Evolutionary conservation across 169 alveolate species (phyloP).

Genomic region (Theileria annulata): DNA sequence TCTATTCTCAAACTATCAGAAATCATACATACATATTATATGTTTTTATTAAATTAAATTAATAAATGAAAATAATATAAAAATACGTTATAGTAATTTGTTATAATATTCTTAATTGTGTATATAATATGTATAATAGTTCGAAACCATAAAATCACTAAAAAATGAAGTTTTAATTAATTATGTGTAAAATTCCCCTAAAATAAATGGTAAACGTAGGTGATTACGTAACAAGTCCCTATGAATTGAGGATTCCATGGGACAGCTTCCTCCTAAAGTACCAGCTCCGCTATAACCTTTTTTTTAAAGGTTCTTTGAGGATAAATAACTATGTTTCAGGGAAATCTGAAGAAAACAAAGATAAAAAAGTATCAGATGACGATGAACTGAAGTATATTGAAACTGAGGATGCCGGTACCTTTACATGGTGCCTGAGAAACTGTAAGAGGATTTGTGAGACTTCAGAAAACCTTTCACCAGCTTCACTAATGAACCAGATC

Average conservation of each 20-base stretch:
- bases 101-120: neutral
- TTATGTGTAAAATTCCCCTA: neutral
- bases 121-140: neutral
- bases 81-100: neutral
- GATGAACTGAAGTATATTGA: constrained; percentile 16
- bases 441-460: constrained; percentile 34
- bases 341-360: neutral
- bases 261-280: constrained; percentile 29
- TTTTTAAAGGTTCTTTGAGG: neutral
- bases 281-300: constrained; percentile 2
- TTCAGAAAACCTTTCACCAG: constrained; percentile 3
- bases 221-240: constrained; percentile 33
- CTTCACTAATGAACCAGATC: constrained; percentile 27
- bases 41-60: constrained; percentile 3
- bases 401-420: constrained; percentile 48
- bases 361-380: neutral
- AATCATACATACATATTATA: neutral
- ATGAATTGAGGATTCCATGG: constrained; percentile 30
- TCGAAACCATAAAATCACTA: neutral
- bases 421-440: constrained; percentile 47
- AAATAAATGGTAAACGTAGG: constrained; percentile 1
- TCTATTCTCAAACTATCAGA: neutral
- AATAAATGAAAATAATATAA: neutral
- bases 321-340: neutral
- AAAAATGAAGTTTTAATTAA: neutral